Evolutionary conservation across 306 rosid genomes (phyloP), one percentile per base, ranked within the genome.

Genomic region (Cicer judaicum): DNA sequence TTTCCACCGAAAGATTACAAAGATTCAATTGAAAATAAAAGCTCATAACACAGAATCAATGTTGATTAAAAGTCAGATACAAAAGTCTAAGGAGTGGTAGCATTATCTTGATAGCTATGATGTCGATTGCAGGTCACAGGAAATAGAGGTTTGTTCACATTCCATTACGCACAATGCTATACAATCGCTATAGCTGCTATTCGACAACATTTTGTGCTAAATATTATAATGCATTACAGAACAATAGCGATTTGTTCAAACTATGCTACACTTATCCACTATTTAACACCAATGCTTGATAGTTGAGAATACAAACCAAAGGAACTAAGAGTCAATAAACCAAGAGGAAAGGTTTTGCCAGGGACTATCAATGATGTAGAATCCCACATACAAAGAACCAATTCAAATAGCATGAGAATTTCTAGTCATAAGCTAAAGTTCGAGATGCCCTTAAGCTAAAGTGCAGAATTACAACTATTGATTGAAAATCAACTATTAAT

Each of bases 321-420:
- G 0, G 34, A 59, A 66, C 47, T 43, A 24, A 62, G 40, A 64
- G 64, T 38, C 42, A 47, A 64, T 24, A 47, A 72, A 56, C 44
- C 79, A 56, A 67, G 50, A 24, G 76, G 57, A 71, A 39, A 49
- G 13, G 7, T 70, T 70, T 60, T 60, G 4, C 18, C 44, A 62
- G 47, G 8, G 24, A 60, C 19, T 64, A 60, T 48, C 47, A 40
- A 68, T 59, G 64, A 48, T 34, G 40, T 49, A 49, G 19, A 10
- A 7, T 34, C 49, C 14, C 1, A 39, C 76, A 49, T 50, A 4
- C 13, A 62, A 50, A 41, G 43, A 21, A 50, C 11, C 60, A 63
- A 71, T 7, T 52, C 29, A 72, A 78, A 54, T 10, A 9, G 41
- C 16, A 10, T 56, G 8, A 5, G 40, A 34, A 29, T 55, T 43